phyloP scores from a whole-genome alignment of 2,329 filamentous ascomycete genomes.

The Plectosphaerella cucumerina region DNA sequence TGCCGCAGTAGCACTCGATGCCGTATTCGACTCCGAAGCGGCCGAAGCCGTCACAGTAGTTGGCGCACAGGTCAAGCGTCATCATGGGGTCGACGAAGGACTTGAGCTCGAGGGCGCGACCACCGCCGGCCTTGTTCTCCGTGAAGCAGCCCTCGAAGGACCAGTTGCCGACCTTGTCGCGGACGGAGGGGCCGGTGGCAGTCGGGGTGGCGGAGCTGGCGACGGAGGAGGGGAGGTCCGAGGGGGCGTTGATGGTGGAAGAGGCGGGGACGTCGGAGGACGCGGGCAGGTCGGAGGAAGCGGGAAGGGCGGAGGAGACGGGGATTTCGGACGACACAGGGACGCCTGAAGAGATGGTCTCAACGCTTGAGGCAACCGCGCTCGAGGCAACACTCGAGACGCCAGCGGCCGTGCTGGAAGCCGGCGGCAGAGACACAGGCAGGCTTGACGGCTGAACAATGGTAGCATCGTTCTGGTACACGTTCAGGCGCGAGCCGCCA shows the following conservation, averaged over 20 bases:
- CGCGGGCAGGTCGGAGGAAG: too few relatives aligned
- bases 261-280: too few relatives aligned
- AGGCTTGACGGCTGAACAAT: background rate
- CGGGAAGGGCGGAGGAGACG: too few relatives aligned
- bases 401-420: too few relatives aligned
- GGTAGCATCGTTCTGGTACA: constrained; percentile 21
- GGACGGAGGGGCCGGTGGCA: background rate
- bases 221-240: background rate
- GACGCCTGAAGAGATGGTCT: background rate
- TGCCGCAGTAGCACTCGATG: constrained; percentile 38
- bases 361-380: background rate
- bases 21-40: constrained; percentile 42
- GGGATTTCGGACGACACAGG: too few relatives aligned
- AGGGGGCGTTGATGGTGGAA: too few relatives aligned
- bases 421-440: too few relatives aligned
- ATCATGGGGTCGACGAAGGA: constrained; percentile 23
- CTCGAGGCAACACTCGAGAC: background rate
- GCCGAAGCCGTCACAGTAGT: constrained; percentile 30
- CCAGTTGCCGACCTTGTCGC: background rate
- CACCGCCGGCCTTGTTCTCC: background rate
- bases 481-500: constrained; percentile 25
- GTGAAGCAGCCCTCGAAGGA: constrained; percentile 1
- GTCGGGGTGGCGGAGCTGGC: background rate
- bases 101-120: constrained; percentile 22
- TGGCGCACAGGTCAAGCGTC: constrained; percentile 32